phyloP scores from a whole-genome alignment of 2,329 filamentous ascomycete genomes.

The Colletotrichum kahawae region DNA sequence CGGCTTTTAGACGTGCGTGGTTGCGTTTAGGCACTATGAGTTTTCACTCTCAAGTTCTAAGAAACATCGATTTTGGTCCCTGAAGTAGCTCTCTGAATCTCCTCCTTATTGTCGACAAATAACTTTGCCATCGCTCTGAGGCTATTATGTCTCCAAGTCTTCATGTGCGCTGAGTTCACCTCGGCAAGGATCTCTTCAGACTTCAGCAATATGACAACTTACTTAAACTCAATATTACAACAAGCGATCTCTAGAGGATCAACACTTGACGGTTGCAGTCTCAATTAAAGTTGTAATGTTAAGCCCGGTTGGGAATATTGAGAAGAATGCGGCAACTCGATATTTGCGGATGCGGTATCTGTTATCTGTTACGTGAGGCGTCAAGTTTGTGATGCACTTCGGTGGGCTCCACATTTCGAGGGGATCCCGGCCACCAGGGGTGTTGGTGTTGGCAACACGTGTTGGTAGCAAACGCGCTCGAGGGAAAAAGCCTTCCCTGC shows the following conservation, averaged over 20 bases:
- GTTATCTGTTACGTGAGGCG: not conserved
- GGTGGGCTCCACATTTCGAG: not conserved
- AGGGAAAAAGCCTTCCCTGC: not conserved
- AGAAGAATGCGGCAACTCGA: not conserved
- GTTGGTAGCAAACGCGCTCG: not conserved
- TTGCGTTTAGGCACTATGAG: not conserved
- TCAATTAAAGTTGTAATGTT: not conserved
- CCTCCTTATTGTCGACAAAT: fast-evolving
- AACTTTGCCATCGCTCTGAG: fast-evolving
- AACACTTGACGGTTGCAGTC: too few relatives aligned
- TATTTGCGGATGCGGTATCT: not conserved
- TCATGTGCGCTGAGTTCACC: not conserved
- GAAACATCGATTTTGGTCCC: not conserved
- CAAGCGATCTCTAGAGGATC: not conserved
- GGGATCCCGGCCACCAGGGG: not conserved
- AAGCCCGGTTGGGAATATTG: fast-evolving
- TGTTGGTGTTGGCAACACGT: not conserved
- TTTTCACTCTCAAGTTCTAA: not conserved
- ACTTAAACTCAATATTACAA: not conserved
- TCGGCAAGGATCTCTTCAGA: not conserved
- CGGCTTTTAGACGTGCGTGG: fast-evolving
- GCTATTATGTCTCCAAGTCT: fast-evolving
- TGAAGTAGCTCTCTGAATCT: not conserved
- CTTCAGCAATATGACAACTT: not conserved
- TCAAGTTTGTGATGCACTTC: not conserved